A percentile compares a stretch with the other conserved stretches of the same genome.
These are phyloP conservation scores for Xylaria sp. DNA, from an alignment of 2,329 filamentous ascomycete genomes.

Conservation along the genomic window DNA sequence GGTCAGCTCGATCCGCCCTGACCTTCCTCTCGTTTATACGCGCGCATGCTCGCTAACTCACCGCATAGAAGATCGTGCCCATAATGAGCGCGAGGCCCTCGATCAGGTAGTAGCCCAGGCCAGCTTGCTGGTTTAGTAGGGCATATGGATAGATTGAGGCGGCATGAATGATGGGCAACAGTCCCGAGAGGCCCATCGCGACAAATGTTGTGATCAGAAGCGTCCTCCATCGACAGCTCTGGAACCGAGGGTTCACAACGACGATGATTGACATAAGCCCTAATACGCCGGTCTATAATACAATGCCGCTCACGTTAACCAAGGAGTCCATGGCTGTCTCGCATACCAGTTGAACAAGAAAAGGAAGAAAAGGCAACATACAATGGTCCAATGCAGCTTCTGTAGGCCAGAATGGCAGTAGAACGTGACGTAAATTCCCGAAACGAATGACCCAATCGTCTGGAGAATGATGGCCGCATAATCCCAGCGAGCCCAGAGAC, in stretches of 20 bases:
- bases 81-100: neutral
- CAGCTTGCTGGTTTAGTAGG: neutral
- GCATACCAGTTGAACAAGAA: neutral
- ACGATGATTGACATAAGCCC: neutral
- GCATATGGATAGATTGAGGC: neutral
- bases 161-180: neutral
- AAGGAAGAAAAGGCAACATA: neutral
- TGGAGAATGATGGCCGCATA: constrained; percentile 15
- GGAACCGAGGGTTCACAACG: neutral
- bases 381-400: constrained; percentile 28
- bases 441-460: constrained; percentile 17
- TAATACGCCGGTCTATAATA: neutral
- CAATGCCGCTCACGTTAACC: neutral
- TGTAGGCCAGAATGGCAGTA: constrained; percentile 17
- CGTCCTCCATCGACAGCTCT: neutral
- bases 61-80: neutral
- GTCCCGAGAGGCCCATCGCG: neutral
- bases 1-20: neutral
- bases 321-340: neutral
- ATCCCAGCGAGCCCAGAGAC: neutral
- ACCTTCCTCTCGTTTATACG: neutral
- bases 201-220: neutral
- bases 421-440: constrained; percentile 27
- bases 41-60: neutral
- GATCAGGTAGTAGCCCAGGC: neutral